Base-by-base conservation (phyloP, 1,284 basidiomycete species). In the Leccinum pallidistipes region DNA sequence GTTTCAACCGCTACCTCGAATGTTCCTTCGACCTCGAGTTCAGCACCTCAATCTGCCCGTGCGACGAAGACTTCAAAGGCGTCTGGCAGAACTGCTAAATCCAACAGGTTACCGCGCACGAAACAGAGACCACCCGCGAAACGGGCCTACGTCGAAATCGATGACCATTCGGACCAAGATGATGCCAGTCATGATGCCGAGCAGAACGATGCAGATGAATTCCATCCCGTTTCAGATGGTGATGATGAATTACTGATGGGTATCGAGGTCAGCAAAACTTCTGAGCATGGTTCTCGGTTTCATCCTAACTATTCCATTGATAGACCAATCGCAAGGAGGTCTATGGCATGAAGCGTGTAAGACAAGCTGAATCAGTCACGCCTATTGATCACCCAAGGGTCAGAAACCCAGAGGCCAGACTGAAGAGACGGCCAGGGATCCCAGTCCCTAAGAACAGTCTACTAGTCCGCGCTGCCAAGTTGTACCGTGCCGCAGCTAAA, bases 221-320 rank as follows among this genome's bases (percentile, higher is more conserved):
- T 61, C 8, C 68, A 64, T 11, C 65, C 68, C 52, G 66, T 71
- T 55, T 72, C 71, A n/a, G 80, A 82, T 18, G 85, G 80, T 21
- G 83, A 85, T 11, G 84, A 86, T 62, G 85, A 86, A 65, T 66
- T 87, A 32, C 78, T 81, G 77, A 79, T 87, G 70, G 81, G 82
- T 32, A 73, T 77, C 29, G 78, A 80, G 76, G 85, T 85, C 55
- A 64, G 77, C 65, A 56, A 36, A 60, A n/a, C 18, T 27, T 34
- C 56, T 16, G 9, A 58, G 18, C 16, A 14, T 51, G 21, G 24
- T 34, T 34, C 47, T 12, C 31, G 31, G 55, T 52, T 60, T 55
- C 36, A 56, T 16, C 36, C 57, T 68, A 12, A 74, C 71, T 29
- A 2, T 18, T 32, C 18, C 52, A 60, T 24, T 63, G 57, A 55